Percentiles rank a stretch among this genome's conserved stretches.
These are phyloP conservation scores for Manihot esculenta DNA, from an alignment of 441 rosid genomes.

Conservation along the genomic window DNA sequence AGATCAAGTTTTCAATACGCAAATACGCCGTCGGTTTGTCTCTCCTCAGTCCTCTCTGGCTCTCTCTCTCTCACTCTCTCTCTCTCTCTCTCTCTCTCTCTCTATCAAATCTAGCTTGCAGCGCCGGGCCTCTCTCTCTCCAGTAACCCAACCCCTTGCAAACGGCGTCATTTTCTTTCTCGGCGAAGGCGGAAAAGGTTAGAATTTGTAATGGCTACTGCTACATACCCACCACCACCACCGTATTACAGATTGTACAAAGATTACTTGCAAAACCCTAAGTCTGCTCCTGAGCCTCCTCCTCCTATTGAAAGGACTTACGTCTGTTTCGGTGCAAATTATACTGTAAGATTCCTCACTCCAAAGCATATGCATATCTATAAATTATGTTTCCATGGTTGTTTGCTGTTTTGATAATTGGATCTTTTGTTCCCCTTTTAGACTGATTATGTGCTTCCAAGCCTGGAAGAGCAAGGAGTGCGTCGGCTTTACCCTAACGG, in stretches of 20 bases:
- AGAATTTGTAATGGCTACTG: constrained; percentile 67
- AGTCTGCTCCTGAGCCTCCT: constrained; percentile 76
- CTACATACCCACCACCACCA: constrained; percentile 89
- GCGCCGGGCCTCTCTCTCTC: background rate
- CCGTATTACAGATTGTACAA: constrained; percentile 89
- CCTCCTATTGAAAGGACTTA: constrained; percentile 78
- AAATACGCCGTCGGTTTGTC: background rate
- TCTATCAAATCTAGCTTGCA: background rate
- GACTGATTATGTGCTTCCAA: constrained; percentile 94
- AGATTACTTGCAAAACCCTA: constrained; percentile 62
- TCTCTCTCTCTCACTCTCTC: background rate
- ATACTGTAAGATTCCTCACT: constrained; percentile 48
- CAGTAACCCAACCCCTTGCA: background rate
- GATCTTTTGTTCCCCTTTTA: constrained; percentile 17
- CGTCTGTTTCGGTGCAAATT: constrained; percentile 63
- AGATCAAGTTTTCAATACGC: background rate
- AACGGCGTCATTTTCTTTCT: background rate
- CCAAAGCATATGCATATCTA: too few species aligned
- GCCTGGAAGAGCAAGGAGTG: constrained; percentile 94
- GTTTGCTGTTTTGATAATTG: background rate
- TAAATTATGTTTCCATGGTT: background rate
- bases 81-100: too few species aligned
- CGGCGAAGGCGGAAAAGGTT: background rate
- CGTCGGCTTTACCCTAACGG: constrained; percentile 82
- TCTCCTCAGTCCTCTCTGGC: background rate